These are phyloP conservation scores for Chrysoporthe puriensis DNA, from an alignment of 2,329 filamentous ascomycete genomes.

Conservation along the genomic window DNA sequence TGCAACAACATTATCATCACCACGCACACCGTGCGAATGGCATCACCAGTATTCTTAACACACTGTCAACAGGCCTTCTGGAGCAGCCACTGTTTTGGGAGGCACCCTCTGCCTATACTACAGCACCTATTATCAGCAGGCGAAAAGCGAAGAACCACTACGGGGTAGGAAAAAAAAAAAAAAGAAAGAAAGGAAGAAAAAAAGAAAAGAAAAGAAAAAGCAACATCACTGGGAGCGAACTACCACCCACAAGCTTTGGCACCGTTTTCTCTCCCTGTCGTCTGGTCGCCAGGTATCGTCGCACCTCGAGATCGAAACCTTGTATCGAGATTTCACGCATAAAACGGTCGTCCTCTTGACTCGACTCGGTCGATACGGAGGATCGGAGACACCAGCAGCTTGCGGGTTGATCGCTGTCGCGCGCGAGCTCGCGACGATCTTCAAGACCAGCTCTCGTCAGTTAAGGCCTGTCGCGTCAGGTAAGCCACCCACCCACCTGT, in stretches of 20 bases:
- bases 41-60: not conserved
- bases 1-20: not conserved
- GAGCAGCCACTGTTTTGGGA: not conserved
- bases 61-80: not conserved
- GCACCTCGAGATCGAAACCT: not conserved
- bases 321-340: not conserved
- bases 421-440: not conserved
- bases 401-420: not conserved
- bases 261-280: not conserved
- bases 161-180: not conserved
- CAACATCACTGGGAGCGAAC: not conserved
- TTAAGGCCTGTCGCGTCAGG: not conserved
- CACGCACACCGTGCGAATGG: not conserved
- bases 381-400: not conserved
- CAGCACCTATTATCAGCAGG: not conserved
- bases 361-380: constrained; percentile 3
- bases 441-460: not conserved
- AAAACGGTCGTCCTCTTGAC: not conserved
- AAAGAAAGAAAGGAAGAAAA: too few relatives aligned
- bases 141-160: not conserved
- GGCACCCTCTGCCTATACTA: not conserved
- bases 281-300: not conserved
- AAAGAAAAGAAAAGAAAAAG: not conserved
- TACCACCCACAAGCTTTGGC: not conserved
- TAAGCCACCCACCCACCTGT: not conserved